Evolutionary conservation across 2,329 filamentous ascomycete species (phyloP).

Genomic region (Byssothecium circinans): DNA sequence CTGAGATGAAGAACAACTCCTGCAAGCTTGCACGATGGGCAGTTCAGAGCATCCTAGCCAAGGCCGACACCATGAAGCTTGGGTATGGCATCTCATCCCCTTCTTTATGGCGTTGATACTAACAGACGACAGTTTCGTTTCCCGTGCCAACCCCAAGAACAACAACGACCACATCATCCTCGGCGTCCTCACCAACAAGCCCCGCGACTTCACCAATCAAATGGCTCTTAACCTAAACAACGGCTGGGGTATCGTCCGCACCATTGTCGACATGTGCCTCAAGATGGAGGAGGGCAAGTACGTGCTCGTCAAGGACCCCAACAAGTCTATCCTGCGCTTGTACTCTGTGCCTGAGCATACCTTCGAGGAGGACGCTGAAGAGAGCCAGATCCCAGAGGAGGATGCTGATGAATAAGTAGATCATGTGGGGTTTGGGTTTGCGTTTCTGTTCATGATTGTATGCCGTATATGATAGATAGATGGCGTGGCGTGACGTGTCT

Average conservation of each 20-base stretch:
- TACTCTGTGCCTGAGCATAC: constrained; percentile 87
- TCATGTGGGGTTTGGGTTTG: constrained; percentile 4
- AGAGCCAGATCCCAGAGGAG: constrained; percentile 59
- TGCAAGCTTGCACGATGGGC: constrained; percentile 99
- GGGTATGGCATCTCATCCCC: constrained; percentile 61
- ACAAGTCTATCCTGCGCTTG: constrained; percentile 90
- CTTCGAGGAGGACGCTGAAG: constrained; percentile 88
- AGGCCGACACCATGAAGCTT: constrained; percentile 98
- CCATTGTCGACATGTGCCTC: constrained; percentile 92
- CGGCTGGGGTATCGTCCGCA: constrained; percentile 98
- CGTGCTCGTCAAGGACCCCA: constrained; percentile 83
- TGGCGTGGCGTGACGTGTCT: constrained; percentile 17
- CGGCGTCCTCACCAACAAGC: constrained; percentile 96
- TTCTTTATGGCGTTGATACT: constrained; percentile 11
- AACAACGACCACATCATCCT: constrained; percentile 94
- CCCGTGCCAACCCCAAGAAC: constrained; percentile 85
- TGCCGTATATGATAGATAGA: constrained; percentile 18
- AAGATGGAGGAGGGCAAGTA: constrained; percentile 79
- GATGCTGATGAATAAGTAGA: constrained; percentile 57
- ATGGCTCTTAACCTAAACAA: constrained; percentile 98
- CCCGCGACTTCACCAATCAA: constrained; percentile 91
- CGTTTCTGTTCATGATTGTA: constrained; percentile 18
- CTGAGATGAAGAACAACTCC: constrained; percentile 99
- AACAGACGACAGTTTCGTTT: constrained; percentile 74
- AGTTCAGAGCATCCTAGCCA: constrained; percentile 92